phyloP scores from a whole-genome alignment of 2,329 filamentous ascomycete genomes.

The Ceratocystis destructans region DNA sequence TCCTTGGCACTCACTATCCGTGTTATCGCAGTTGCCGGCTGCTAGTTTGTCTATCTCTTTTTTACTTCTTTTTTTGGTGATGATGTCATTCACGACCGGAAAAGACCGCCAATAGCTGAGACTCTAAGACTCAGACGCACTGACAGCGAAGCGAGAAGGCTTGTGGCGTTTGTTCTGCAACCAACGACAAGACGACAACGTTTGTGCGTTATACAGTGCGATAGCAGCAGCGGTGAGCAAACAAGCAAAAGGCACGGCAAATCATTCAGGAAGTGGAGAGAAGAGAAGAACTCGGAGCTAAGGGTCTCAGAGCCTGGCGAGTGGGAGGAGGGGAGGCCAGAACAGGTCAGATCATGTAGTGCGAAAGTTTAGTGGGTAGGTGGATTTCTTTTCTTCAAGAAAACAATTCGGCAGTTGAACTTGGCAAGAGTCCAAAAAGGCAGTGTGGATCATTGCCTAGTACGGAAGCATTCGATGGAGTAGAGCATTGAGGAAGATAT shows the following conservation, averaged over 20 bases:
- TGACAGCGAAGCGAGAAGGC: neutral
- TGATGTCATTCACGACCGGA: neutral
- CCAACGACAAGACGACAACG: neutral
- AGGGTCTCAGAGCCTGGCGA: neutral
- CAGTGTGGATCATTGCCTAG: too few species aligned
- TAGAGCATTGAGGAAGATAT: too few species aligned
- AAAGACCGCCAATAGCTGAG: neutral
- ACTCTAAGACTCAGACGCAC: neutral
- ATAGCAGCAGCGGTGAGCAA: constrained; percentile 1
- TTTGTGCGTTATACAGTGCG: neutral
- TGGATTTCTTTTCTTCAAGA: neutral
- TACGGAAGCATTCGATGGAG: neutral
- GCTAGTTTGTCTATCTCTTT: neutral
- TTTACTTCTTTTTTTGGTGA: neutral
- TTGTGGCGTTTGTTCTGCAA: neutral
- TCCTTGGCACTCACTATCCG: neutral
- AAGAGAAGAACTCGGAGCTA: neutral
- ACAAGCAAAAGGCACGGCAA: neutral
- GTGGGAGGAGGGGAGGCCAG: neutral
- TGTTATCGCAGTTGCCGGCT: neutral
- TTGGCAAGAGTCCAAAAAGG: neutral
- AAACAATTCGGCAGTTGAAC: neutral
- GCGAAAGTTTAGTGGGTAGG: neutral
- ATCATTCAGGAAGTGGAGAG: neutral
- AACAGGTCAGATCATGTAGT: neutral